phyloP scores from a whole-genome alignment of 2,329 filamentous ascomycete species.

The Periglandula ipomoeae region DNA sequence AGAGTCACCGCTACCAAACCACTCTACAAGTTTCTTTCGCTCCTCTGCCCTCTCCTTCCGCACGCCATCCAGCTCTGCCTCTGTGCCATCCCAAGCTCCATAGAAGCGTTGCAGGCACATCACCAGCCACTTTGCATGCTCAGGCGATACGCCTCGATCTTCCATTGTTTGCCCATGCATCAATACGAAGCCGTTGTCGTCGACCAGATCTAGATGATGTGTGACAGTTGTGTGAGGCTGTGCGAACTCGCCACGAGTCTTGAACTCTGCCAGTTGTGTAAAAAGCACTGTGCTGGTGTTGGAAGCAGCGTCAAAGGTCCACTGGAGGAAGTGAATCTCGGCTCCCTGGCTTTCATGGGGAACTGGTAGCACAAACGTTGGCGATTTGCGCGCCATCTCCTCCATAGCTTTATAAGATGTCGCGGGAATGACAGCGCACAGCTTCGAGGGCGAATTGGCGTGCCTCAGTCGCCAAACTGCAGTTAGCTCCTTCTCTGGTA shows the following conservation, averaged over 20 bases:
- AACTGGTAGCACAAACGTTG: conserved; percentile 85
- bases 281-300: conserved; percentile 73
- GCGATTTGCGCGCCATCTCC: conserved; percentile 60
- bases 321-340: conserved; percentile 94
- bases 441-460: conserved; percentile 58
- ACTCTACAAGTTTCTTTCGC: conserved; percentile 64
- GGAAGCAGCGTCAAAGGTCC: conserved; percentile 69
- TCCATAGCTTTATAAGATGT: conserved; percentile 67
- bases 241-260: conserved; percentile 79
- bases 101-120: conserved; percentile 97
- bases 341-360: conserved; percentile 60
- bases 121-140: conserved; percentile 82
- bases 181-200: conserved; percentile 69
- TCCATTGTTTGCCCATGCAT: conserved; percentile 76
- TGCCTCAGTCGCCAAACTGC: conserved; percentile 86
- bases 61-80: conserved; percentile 23
- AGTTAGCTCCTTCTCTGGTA: conserved; percentile 75
- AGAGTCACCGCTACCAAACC: conserved; percentile 71
- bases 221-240: conserved; percentile 90
- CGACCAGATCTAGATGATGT: conserved; percentile 74
- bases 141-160: conserved; percentile 63
- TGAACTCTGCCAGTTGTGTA: conserved; percentile 89
- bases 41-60: conserved; percentile 49
- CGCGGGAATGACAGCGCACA: conserved; percentile 76
- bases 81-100: conserved; percentile 48